Conservation (phyloP, 257 asterid species). For the Parsonsia alboflavescens region DNA sequence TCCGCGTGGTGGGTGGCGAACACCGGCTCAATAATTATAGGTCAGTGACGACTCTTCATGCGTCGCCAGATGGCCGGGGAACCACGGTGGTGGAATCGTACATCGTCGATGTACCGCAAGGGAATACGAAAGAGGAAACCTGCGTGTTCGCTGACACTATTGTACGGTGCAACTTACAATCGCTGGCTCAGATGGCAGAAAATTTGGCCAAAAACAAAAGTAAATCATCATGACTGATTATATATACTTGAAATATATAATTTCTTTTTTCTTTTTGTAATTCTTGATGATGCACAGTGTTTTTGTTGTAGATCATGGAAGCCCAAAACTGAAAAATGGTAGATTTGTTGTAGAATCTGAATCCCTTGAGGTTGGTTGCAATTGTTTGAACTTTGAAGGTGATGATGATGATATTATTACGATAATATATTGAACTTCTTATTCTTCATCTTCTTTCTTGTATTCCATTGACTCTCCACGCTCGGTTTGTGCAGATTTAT, state of each 20-base stretch:
- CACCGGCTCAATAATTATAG: conserved; percentile 64
- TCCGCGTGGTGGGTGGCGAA: conserved; percentile 75
- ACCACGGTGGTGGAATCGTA: conserved; percentile 82
- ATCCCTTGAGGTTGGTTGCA: neutral
- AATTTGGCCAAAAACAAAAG: conserved; percentile 22
- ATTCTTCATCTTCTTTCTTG: neutral
- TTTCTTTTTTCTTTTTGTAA: neutral
- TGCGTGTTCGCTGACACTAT: conserved; percentile 71
- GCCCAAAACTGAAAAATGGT: conserved; percentile 17
- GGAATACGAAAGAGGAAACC: conserved; percentile 72
- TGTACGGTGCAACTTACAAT: conserved; percentile 70
- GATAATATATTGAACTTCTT: neutral
- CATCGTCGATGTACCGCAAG: conserved; percentile 73
- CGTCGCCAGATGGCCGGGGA: conserved; percentile 19
- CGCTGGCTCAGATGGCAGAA: conserved; percentile 53
- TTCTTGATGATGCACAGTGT: conserved; percentile 14
- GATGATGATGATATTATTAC: neutral
- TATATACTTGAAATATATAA: neutral
- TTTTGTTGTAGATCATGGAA: conserved; percentile 29
- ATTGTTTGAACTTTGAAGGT: neutral
- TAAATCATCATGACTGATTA: conserved; percentile 15
- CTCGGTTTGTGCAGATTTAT: neutral
- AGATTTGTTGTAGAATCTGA: neutral
- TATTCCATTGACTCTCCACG: neutral
- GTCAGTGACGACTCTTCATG: conserved; percentile 70